Evolutionary conservation across 352 stramenopile genomes (phyloP), one percentile per base, ranked within the genome.

Genomic region (Globisporangium nodosum): DNA sequence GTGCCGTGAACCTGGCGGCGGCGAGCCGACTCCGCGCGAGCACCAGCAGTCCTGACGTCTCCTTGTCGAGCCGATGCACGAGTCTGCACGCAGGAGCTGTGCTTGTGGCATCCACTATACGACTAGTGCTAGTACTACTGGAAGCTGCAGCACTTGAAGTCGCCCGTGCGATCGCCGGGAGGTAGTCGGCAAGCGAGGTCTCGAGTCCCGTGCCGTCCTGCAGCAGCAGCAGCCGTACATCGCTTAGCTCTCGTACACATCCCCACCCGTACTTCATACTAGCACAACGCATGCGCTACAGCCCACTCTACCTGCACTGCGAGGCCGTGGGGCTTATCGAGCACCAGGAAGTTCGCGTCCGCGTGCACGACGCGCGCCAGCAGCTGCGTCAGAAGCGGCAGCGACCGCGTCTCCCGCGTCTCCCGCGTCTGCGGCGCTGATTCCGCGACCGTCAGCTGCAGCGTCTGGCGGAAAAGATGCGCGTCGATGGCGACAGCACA

Each of bases 51-150:
- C 81, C 81, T 2, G 81, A 91, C 16, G 78, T 91, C 27, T 85
- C 71, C 37, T 83, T 88, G 52, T 91, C 81, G 46, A 91, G 68
- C 16, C 81, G 78, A 69, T 91, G 81, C 27, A 91, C 81, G 30
- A 88, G 47, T 21, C 68, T 69, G 6, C 77, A 61, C 33, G 74
- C 45, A 20, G 77, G 60, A 2, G 51, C 15, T 40, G 52, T 3
- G 58, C 39, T 7, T 56, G 47, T 20, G 40, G 1, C 16, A 3
- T 8, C 27, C 11, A 27, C 3, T 20, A 3, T 16, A 8, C 4
- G 0, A 47, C 16, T 5, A 21, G 42, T n/a, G 12, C 12, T 13
- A 12, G 39, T 11, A 9, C 39, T 42, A 16, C 3, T 57, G 15
- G 3, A 20, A 18, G 8, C 8, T 27, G 40, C 21, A 20, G 40